Evolutionary conservation across 163 green algal species (phyloP), one percentile per base, ranked within the genome.

Genomic region (Coccomyxa subellipsoidea): DNA sequence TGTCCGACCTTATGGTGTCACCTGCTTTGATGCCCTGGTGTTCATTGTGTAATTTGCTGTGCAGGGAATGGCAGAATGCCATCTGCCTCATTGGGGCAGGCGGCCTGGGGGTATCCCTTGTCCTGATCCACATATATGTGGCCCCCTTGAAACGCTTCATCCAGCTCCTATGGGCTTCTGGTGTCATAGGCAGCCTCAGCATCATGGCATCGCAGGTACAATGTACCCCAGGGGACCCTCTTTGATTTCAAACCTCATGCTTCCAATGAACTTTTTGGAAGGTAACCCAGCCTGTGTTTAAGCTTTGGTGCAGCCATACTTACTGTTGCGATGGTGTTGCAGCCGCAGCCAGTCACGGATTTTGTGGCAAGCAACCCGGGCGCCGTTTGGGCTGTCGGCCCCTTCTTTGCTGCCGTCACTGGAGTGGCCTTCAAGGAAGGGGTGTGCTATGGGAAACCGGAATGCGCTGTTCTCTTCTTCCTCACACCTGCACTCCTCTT

Each of bases 81-180:
- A 70, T 90, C 0, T 83, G 83, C 6, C 71, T 81, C 8, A 54
- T 47, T 25, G 95, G 94, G 9, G 87, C 80, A 34, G 83, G 54
- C 23, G 91, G 88, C 12, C 79, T 98, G 36, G 95, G 93, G 3
- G 78, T 92, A 0, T 94, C 93, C 15, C 82, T 97, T 36, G 59
- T 89, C 18, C 88, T 97, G 6, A 96, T 99, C 39, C 96, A 99
- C 88, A 97, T 99, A 78, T 99, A 99, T 84, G 89, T 95, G 0
- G 88, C 84, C 25, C 87, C 88, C 7, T 84, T 96, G 35, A 97
- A 97, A 82, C 81, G 78, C 0, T 88, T 90, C 59, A 73, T 95
- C 23, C 94, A 85, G 78, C 84, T 34, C 25, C 54, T 95, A 7
- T 93, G 82, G 82, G 82, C 32, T 0, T 38, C 88, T 32, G 93